phyloP scores from a whole-genome alignment of 2,329 filamentous ascomycete genomes.

The Chaetomiaceae sp. region DNA sequence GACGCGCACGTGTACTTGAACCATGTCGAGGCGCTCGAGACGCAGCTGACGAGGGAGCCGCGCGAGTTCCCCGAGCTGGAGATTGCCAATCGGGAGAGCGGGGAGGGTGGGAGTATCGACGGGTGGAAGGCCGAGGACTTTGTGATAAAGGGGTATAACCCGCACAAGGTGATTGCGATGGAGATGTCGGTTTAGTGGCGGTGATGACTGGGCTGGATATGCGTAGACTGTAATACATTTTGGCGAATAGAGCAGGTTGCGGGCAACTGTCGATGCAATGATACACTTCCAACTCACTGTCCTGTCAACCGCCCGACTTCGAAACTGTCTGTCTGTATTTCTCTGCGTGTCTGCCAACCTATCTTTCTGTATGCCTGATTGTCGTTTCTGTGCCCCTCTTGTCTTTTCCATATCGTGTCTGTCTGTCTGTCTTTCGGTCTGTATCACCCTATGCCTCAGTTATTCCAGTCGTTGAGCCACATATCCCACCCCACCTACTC shows the following conservation, averaged over 20 bases:
- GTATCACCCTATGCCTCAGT: too few relatives aligned
- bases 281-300: background rate
- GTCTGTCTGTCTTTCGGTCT: too few relatives aligned
- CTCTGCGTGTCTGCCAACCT: too few relatives aligned
- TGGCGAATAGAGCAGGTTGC: background rate
- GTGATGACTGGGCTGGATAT: background rate
- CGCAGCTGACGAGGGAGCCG: slow-evolving; percentile 76
- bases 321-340: too few relatives aligned
- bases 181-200: slow-evolving; percentile 78
- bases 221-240: too few relatives aligned
- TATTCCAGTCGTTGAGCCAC: too few relatives aligned
- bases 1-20: slow-evolving; percentile 96
- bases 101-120: slow-evolving; percentile 63
- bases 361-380: too few relatives aligned
- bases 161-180: slow-evolving; percentile 90
- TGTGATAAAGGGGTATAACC: slow-evolving; percentile 79
- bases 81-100: slow-evolving; percentile 43
- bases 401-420: too few relatives aligned
- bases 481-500: too few relatives aligned
- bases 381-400: too few relatives aligned
- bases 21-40: slow-evolving; percentile 79
- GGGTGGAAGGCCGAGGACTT: slow-evolving; percentile 89
- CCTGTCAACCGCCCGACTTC: too few relatives aligned
- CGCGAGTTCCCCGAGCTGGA: slow-evolving; percentile 73
- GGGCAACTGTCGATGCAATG: background rate